phyloP scores from a whole-genome alignment of 2,329 filamentous ascomycete genomes.

The Monosporascus cannonballus region DNA sequence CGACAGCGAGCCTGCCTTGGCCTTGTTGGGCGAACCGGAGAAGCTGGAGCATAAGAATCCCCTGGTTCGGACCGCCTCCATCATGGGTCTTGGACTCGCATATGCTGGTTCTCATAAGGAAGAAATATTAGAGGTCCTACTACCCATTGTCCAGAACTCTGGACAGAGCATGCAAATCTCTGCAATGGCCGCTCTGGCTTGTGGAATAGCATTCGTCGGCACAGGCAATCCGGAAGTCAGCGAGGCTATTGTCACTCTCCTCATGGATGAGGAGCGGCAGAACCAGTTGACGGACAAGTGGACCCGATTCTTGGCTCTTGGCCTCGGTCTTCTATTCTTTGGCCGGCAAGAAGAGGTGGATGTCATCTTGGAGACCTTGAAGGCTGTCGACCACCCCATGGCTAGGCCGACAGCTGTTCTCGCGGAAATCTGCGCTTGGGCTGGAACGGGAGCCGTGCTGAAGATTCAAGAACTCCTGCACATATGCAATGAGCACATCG shows the following conservation, averaged over 20 bases:
- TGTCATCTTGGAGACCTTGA: constrained; percentile 91
- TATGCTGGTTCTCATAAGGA: constrained; percentile 94
- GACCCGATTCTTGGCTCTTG: constrained; percentile 93
- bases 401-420: constrained; percentile 92
- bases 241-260: constrained; percentile 83
- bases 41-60: constrained; percentile 75
- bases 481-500: constrained; percentile 96
- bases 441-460: constrained; percentile 90
- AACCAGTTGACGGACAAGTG: constrained; percentile 95
- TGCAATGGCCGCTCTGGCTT: constrained; percentile 87
- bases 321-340: constrained; percentile 89
- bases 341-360: constrained; percentile 98
- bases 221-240: constrained; percentile 87
- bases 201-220: constrained; percentile 88
- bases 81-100: constrained; percentile 92
- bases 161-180: constrained; percentile 89
- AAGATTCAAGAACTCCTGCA: constrained; percentile 97
- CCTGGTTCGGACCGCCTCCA: constrained; percentile 72
- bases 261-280: constrained; percentile 89
- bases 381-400: constrained; percentile 95
- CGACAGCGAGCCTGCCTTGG: constrained; percentile 85
- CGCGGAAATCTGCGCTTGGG: constrained; percentile 96
- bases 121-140: constrained; percentile 74
- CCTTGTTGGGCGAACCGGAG: constrained; percentile 73
- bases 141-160: constrained; percentile 83